Base-by-base conservation (phyloP, 805 yeast genomes). In the Metschnikowia continentalis region DNA sequence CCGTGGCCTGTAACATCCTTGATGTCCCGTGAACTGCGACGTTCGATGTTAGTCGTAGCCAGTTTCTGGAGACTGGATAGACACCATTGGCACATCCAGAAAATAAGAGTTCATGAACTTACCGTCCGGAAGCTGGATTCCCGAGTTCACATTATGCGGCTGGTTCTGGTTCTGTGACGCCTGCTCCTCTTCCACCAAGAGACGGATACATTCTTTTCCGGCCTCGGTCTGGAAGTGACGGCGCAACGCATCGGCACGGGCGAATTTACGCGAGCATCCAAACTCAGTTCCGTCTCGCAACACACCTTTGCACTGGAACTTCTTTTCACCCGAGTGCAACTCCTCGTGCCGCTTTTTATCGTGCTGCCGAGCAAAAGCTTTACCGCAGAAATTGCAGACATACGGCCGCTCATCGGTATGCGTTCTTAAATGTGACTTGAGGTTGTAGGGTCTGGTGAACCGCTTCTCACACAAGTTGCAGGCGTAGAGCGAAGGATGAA, bases 401-500 rank as follows among this genome's bases (percentile, higher is more conserved):
- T 81, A 88, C 5, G 94, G 95, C 48, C 90, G 70, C 61, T 88
- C 95, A 62, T 86, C 86, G 0, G 95, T 87, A 65, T 88, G 99
- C 0, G 98, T 92, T 52, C 97, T 75, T 62, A 88, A 72, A 69
- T 92, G 99, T 0, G 96, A 88, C 59, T 92, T 89, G 57, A 92
- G 74, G 64, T 94, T 94, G 67, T 94, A 94, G 0, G 97, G 96
- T 49, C 98, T 72, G 1, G 98, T 92, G 65, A 92, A 92, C 45
- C 84, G 73, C 68, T 90, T 90, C 38, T 83, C 90, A 68, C 99
- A 92, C 40, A 88, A 69, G 52, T 84, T 83, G 66, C 98, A 92
- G 2, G 86, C 86, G 67, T 80, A 88, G 7, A 82, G 76, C 23
- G 88, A 80, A 0, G 92, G 92, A 61, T 84, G 84, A 54, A 84